These are phyloP conservation scores for Gymnopilus dilepis DNA, from an alignment of 768 basidiomycete species.

Conservation along the genomic window DNA sequence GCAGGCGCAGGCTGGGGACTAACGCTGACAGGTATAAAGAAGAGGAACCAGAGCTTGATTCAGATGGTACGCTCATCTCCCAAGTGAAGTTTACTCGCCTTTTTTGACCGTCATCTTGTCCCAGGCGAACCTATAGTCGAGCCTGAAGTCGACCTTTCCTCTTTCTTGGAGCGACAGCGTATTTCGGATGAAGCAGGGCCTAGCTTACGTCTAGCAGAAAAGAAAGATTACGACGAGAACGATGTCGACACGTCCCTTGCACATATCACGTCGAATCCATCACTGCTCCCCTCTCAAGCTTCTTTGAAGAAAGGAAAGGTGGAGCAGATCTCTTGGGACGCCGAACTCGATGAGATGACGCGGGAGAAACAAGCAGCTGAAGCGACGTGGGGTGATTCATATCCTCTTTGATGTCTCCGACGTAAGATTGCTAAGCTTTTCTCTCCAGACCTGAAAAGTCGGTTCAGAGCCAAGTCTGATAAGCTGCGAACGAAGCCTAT, in stretches of 20 bases:
- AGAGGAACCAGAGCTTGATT: slow-evolving; percentile 69
- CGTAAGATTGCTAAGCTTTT: not conserved
- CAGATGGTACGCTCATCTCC: slow-evolving; percentile 58
- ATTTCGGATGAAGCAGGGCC: slow-evolving; percentile 44
- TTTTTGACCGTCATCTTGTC: not conserved
- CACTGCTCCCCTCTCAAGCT: slow-evolving; percentile 12
- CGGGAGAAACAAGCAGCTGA: slow-evolving; percentile 77
- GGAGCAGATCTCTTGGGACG: slow-evolving; percentile 71
- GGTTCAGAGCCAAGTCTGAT: slow-evolving; percentile 62
- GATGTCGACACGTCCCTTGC: slow-evolving; percentile 65
- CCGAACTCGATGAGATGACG: slow-evolving; percentile 64
- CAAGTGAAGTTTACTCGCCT: not conserved
- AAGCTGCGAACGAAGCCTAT: slow-evolving; percentile 45
- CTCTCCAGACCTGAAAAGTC: slow-evolving; percentile 58
- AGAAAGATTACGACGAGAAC: slow-evolving; percentile 52
- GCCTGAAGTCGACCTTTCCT: slow-evolving; percentile 74
- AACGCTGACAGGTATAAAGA: slow-evolving; percentile 81
- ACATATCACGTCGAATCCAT: slow-evolving; percentile 48
- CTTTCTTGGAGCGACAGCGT: slow-evolving; percentile 69
- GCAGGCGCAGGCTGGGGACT: slow-evolving; percentile 62
- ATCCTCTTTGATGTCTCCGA: not conserved
- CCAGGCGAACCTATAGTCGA: slow-evolving; percentile 70
- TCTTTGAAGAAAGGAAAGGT: slow-evolving; percentile 65
- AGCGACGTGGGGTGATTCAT: slow-evolving; percentile 65
- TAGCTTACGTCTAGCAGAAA: slow-evolving; percentile 24